phyloP scores from a whole-genome alignment of 306 rosid species.

The Quercus aquifolioides region DNA sequence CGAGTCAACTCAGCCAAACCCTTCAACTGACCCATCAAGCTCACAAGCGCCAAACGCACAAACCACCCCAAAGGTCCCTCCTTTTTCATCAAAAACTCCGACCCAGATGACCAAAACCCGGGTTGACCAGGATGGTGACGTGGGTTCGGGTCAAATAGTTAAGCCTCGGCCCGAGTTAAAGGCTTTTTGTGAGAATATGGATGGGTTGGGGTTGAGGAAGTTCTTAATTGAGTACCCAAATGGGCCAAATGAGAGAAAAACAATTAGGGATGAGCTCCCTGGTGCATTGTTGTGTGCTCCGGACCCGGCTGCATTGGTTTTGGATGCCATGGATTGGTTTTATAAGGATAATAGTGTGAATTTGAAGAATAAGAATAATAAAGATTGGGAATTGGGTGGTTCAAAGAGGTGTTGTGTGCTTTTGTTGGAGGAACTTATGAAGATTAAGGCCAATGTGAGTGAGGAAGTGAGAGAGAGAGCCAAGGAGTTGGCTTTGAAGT shows the following conservation, averaged over 20 bases:
- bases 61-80: slow-evolving; percentile 8
- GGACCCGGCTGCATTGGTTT: slow-evolving; percentile 51
- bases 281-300: slow-evolving; percentile 43
- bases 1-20: neutral
- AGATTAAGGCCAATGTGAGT: slow-evolving; percentile 30
- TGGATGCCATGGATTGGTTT: slow-evolving; percentile 64
- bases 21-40: neutral
- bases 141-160: neutral
- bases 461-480: slow-evolving; percentile 47
- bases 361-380: neutral
- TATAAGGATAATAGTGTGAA: neutral
- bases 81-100: neutral
- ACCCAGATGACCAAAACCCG: slow-evolving; percentile 2
- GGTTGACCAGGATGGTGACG: neutral
- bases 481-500: slow-evolving; percentile 39
- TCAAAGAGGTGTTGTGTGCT: slow-evolving; percentile 49
- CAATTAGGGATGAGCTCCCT: slow-evolving; percentile 45
- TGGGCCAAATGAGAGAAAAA: slow-evolving; percentile 8
- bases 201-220: slow-evolving; percentile 58
- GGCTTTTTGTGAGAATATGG: slow-evolving; percentile 54
- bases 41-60: neutral
- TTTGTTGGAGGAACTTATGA: slow-evolving; percentile 53
- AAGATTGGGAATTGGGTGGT: slow-evolving; percentile 24
- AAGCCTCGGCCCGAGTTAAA: slow-evolving; percentile 40
- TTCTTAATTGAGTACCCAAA: slow-evolving; percentile 26